Evolutionary conservation across 768 basidiomycete genomes (phyloP).

Genomic region (Rhodotorula kratochvilovae): DNA sequence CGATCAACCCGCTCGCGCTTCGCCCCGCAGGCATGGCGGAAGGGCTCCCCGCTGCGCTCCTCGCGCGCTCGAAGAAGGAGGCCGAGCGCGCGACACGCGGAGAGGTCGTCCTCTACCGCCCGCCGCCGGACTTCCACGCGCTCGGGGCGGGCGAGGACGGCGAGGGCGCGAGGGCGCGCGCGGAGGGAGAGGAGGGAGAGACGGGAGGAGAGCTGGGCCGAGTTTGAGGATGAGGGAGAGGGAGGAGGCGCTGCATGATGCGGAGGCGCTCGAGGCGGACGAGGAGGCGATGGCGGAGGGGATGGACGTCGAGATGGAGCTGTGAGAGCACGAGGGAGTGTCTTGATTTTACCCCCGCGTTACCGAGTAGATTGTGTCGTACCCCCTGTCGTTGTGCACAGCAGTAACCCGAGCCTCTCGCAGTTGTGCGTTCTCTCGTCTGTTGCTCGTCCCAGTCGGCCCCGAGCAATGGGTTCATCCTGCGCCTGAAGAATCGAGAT

Average conservation of each 20-base stretch:
- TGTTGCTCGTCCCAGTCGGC: too few relatives aligned
- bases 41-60: background rate
- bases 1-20: slow-evolving; percentile 6
- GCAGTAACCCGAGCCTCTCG: too few relatives aligned
- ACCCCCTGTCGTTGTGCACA: background rate
- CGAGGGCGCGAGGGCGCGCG: background rate
- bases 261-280: background rate
- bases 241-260: slow-evolving; percentile 2
- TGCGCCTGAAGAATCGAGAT: too few relatives aligned
- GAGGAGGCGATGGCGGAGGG: background rate
- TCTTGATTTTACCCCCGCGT: too few relatives aligned
- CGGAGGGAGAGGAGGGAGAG: background rate
- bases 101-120: slow-evolving; percentile 19
- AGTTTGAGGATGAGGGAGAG: slow-evolving; percentile 11
- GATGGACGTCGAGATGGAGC: slow-evolving; percentile 16
- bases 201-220: slow-evolving; percentile 3
- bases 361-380: too few relatives aligned
- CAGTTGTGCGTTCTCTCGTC: too few relatives aligned
- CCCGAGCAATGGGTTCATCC: too few relatives aligned
- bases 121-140: background rate
- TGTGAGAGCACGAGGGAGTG: background rate
- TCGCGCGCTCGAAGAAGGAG: background rate
- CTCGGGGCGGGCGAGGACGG: background rate
- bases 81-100: background rate
- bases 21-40: background rate